Conservation (phyloP, 257 asterid genomes). For the Ilex asprella region DNA sequence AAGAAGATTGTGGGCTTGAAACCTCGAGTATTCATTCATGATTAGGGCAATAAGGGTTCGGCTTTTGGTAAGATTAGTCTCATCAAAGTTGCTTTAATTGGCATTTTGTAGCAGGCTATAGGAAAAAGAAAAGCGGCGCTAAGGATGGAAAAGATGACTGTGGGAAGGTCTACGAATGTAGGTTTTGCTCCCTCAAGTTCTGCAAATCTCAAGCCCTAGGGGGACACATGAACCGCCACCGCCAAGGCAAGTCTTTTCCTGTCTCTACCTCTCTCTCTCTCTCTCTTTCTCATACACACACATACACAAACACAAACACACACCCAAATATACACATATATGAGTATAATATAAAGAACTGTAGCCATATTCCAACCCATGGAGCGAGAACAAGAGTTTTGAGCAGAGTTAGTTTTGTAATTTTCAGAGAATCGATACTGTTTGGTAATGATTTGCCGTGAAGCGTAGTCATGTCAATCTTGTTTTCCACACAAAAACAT, state of each 20-base stretch:
- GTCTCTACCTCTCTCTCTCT: neutral
- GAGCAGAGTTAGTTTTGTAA: too few relatives aligned
- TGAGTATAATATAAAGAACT: too few relatives aligned
- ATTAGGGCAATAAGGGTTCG: slow-evolving; percentile 11
- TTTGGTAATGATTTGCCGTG: neutral
- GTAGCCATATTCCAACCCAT: too few relatives aligned
- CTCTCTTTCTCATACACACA: neutral
- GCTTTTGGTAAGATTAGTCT: slow-evolving; percentile 30
- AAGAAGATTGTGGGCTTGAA: neutral
- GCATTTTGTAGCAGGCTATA: slow-evolving; percentile 32
- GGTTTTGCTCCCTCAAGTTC: slow-evolving; percentile 97
- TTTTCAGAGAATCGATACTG: too few relatives aligned
- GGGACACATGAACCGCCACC: slow-evolving; percentile 99
- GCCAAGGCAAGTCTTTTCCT: slow-evolving; percentile 57
- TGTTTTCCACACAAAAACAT: slow-evolving; percentile 20
- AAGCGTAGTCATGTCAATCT: slow-evolving; percentile 31
- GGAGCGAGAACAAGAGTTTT: too few relatives aligned
- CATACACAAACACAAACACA: too few relatives aligned
- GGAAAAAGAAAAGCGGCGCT: slow-evolving; percentile 85
- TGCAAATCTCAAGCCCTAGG: slow-evolving; percentile 99
- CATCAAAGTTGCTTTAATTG: slow-evolving; percentile 49
- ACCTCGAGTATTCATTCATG: slow-evolving; percentile 10
- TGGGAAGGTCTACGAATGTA: slow-evolving; percentile 90
- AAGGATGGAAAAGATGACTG: slow-evolving; percentile 45
- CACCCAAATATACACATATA: too few relatives aligned